Base-by-base conservation (phyloP, 257 asterid species). In the Petrea volubilis region DNA sequence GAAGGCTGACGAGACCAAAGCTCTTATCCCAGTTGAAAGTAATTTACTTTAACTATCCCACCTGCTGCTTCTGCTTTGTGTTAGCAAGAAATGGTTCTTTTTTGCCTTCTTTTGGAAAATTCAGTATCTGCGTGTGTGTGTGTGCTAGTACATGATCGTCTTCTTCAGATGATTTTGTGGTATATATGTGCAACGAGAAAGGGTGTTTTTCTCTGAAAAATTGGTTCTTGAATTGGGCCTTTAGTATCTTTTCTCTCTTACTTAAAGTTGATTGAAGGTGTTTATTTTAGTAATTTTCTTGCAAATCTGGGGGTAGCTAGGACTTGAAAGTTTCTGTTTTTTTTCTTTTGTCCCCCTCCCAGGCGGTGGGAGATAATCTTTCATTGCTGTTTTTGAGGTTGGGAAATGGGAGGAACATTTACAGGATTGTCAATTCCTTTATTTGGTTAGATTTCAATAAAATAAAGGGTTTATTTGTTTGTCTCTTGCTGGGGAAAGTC, bases 1-100 rank as follows among this genome's bases (percentile, higher is more conserved):
- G 64, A 86, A 87, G 53, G 43, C 64, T 23, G 82, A 82, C 24
- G 88, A 80, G 6, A 25, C 66, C 80, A 74, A 77, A 77, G 85
- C 85, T 10, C 81, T 84, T 44, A 83, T 59, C 73, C 20, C 79
- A 0, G 80, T 74, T 65, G 80, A 77, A 56, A 84, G 87, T 84
- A 79, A 77, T 47, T 77, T 58, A n/a, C 38, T 59, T 47, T 21
- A 23, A 44, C 24, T 23, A 40, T 4, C 64, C 64, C 43, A 4
- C 24, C 10, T 15, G n/a, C 41, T 43, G 17, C 44, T 36, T 55
- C 6, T n/a, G 11, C 3, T 44, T n/a, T n/a, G n/a, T 40, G 46
- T 43, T 58, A 0, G 7, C 14, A 5, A 12, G 27, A 17, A 17
- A 49, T 0, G 9, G 23, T 46, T 47, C 41, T 11, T 47, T 1